Evolutionary conservation across 306 rosid genomes (phyloP), one percentile per base, ranked within the genome.

Genomic region (Trifolium pratense): DNA sequence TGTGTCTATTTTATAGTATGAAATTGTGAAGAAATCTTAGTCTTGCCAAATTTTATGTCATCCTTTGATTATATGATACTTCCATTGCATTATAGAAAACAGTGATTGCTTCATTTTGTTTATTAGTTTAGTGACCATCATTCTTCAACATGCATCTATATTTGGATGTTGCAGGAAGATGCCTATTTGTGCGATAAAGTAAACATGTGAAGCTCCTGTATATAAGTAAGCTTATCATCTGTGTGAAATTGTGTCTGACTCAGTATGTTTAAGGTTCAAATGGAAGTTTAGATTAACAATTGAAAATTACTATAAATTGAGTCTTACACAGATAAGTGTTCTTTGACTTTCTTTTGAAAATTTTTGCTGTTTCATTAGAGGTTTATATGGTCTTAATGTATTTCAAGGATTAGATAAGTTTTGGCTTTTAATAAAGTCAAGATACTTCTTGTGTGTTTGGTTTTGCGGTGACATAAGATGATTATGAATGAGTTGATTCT

Each of bases 121-220:
- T 74, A 76, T 49, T 81, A 83, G 88, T 63, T 56, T 79, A 81
- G 89, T 66, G 85, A 80, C 65, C 77, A 79, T 57, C 29, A 5
- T 77, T 84, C 77, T 88, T 88, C 91, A 88, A 84, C 80, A 82
- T 79, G 85, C 86, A 88, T 86, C 70, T 88, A 90, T 76, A 81
- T 86, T 84, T 86, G 91, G 82, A 83, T 90, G 82, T 90, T 88
- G 91, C 92, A 88, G 92, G 91, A 79, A 68, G 92, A 81, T 83
- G 84, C 83, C 67, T 78, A 78, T 77, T 81, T 84, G 78, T 83
- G 86, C 77, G 37, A 79, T 77, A 85, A 82, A 78, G 85, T 86
- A 84, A 85, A 85, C 84, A 75, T 84, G 86, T 82, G 92, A 90
- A 90, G 90, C 88, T 84, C 81, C 84, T 81, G 32, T 79, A 67